Evolutionary conservation across 1,284 basidiomycete species (phyloP), one percentile per base, ranked within the genome.

Genomic region (Trichosporon ovoides): DNA sequence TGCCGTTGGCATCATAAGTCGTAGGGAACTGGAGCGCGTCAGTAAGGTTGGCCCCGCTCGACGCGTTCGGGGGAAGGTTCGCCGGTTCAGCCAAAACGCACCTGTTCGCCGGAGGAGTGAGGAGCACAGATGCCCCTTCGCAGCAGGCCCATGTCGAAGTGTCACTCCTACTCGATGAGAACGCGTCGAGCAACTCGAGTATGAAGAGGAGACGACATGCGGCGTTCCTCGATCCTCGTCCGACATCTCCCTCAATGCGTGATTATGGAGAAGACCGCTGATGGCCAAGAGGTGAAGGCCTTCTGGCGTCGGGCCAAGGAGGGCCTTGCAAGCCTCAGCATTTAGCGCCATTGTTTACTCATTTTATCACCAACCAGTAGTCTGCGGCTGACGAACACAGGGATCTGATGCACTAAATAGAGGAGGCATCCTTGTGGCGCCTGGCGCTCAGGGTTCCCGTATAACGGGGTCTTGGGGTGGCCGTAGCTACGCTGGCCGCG

Each of bases 1-100:
- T 61, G 11, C 72, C 72, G 14, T 66, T 53, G 5, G 65, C 60
- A 48, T 73, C 70, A 53, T 66, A 73, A 7, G 63, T 61, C 11
- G 55, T 60, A 0, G 66, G 66, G 20, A 60, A 63, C 70, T 71
- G 55, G 24, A 14, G 9, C 28, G 28, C 24, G 43, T 48, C 43
- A 48, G 43, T 14, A 52, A 14, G n/a, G 18, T 9, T 36, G 14
- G n/a, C 22, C 22, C 22, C 20, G 7, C 20, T 7, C 20, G 14
- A 16, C 20, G 51, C 9, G 12, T 33, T 20, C 5, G 14, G 28
- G 11, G 19, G 14, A 20, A 18, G 35, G n/a, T 20, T 35, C 9
- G 38, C 51, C 22, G 18, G 38, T 24, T 13, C 22, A 19, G 12
- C 22, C n/a, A n/a, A 16, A 28, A n/a, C 51, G 18, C 16, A 28